phyloP scores from a whole-genome alignment of 2,329 filamentous ascomycete genomes.

The Lasiodiplodia hormozganensis region DNA sequence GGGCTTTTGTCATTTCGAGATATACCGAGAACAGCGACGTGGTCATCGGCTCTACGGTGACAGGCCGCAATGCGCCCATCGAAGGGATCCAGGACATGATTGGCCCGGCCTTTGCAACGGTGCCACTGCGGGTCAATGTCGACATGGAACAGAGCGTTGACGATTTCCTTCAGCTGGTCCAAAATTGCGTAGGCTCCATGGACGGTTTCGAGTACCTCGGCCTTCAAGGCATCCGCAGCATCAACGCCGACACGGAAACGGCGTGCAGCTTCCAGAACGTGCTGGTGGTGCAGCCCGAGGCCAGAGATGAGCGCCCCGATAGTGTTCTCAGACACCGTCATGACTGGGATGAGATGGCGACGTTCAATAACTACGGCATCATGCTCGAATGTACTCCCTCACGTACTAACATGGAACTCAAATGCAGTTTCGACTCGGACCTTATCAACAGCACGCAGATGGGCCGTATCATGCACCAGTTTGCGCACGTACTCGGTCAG shows the following conservation, averaged over 20 bases:
- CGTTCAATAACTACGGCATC: conserved; percentile 25
- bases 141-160: conserved; percentile 28
- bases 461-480: not conserved
- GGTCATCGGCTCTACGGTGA: conserved; percentile 36
- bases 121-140: conserved; percentile 33
- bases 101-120: conserved; percentile 40
- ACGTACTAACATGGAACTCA: not conserved
- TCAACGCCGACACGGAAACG: not conserved
- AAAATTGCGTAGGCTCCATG: not conserved
- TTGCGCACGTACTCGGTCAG: not conserved
- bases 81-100: conserved; percentile 32
- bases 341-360: not conserved
- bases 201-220: not conserved
- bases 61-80: conserved; percentile 37
- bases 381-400: conserved; percentile 22
- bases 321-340: conserved; percentile 30
- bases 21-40: conserved; percentile 36
- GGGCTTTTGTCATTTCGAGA: conserved; percentile 34
- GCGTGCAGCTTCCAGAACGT: conserved; percentile 12
- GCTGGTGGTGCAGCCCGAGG: conserved; percentile 8
- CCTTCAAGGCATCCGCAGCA: not conserved
- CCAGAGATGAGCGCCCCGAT: not conserved
- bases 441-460: not conserved
- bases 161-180: not conserved
- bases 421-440: not conserved